Evolutionary conservation across 1,284 basidiomycete species (phyloP).

Genomic region (Leccinum fuscescens): DNA sequence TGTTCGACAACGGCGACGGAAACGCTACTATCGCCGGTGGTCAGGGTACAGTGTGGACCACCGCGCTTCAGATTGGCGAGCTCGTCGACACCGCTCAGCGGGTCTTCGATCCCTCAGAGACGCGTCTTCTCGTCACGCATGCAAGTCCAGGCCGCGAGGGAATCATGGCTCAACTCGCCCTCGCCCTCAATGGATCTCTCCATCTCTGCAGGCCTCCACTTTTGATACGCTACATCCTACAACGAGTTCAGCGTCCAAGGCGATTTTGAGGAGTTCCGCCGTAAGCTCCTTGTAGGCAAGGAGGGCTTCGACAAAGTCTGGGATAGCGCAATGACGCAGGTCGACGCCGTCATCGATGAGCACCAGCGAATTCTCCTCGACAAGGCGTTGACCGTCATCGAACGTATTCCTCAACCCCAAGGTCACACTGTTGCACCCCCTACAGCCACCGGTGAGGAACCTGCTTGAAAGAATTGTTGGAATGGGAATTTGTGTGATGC

Average conservation of each 20-base stretch:
- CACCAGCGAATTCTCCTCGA: conserved; percentile 86
- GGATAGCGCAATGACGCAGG: conserved; percentile 90
- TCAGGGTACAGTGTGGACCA: conserved; percentile 99
- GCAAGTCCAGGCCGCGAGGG: conserved; percentile 93
- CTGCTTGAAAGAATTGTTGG: conserved; percentile 97
- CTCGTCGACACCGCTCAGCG: conserved; percentile 96
- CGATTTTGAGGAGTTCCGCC: conserved; percentile 86
- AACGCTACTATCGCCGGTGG: conserved; percentile 95
- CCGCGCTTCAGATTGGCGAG: conserved; percentile 95
- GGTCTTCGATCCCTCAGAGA: conserved; percentile 91
- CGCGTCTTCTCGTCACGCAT: conserved; percentile 90
- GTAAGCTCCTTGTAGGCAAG: conserved; percentile 79
- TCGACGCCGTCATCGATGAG: conserved; percentile 90
- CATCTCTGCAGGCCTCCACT: conserved; percentile 93
- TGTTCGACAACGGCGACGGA: conserved; percentile 69
- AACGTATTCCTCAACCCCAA: conserved; percentile 70
- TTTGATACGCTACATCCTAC: conserved; percentile 94
- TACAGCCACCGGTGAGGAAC: conserved; percentile 66
- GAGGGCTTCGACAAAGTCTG: conserved; percentile 88
- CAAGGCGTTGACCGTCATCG: conserved; percentile 86
- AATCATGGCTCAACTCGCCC: conserved; percentile 85
- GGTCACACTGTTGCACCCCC: conserved; percentile 53
- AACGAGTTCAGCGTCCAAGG: conserved; percentile 95
- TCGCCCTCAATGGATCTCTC: conserved; percentile 92
- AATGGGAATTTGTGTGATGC: conserved; percentile 98